Evolutionary conservation across 2,329 filamentous ascomycete species (phyloP), one percentile per base, ranked within the genome.

Genomic region (Arthrocladium fulminans): DNA sequence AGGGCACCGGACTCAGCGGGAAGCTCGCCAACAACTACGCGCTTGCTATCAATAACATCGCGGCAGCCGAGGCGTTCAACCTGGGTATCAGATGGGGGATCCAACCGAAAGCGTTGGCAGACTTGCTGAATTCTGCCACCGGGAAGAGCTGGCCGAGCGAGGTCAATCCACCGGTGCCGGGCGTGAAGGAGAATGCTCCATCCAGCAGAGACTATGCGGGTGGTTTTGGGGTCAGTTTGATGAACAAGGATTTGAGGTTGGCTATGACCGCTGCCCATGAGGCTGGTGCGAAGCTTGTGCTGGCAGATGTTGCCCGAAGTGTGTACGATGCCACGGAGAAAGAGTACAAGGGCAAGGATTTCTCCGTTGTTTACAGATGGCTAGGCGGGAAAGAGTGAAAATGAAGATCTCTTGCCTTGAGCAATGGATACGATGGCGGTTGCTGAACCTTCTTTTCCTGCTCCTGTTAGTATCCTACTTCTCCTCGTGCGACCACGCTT

Each of bases 1-100:
- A 94, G 57, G 89, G 88, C 9, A 79, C 86, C 2, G 92, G 92
- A 0, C 76, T 98, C 1, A 86, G 88, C 9, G 92, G 86, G 32
- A 98, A 98, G 70, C 75, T 98, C 25, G 89, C 90, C 46, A 98
- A 98, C 71, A 98, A 98, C 68, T 98, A 98, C 65, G 79, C 97
- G 23, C 74, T 98, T 2, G 90, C 89, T 3, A 81, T 97, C 58
- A 94, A 88, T 73, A 98, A 98, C 67, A 88, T 83, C 50, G 80
- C 79, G 2, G 80, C 78, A 0, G 77, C 77, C 2, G 80, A 83
- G 60, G 80, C 79, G 5, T 81, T 83, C 79, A 80, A 79, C 51
- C 73, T 83, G 62, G 80, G 79, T 3, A 72, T 81, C 30, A 69
- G 73, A 43, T 81, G 77, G 75, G 80, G 80, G 1, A 69, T 83